These are phyloP conservation scores for Gelatoporia subvermispora DNA, from an alignment of 768 basidiomycete species.

Conservation along the genomic window DNA sequence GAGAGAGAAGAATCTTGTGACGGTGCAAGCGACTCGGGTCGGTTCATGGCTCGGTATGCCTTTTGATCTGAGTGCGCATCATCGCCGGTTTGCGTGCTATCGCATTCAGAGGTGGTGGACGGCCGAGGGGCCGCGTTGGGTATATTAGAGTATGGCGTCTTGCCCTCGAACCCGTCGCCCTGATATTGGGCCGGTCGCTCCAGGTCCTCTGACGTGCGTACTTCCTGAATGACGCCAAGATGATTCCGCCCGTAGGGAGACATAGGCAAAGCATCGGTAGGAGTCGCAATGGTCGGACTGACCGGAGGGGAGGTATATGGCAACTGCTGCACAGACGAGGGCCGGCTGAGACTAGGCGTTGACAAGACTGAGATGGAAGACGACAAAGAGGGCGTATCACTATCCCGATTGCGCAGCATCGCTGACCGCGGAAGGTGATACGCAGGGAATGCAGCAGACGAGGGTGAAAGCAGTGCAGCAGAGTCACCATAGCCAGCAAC, in stretches of 20 bases:
- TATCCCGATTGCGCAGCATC: constrained; percentile 31
- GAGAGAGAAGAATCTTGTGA: too few species aligned
- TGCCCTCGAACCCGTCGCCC: background rate
- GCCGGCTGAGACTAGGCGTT: constrained; percentile 22
- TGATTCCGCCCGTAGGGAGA: constrained; percentile 10
- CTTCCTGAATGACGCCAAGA: constrained; percentile 38
- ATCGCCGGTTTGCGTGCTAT: background rate
- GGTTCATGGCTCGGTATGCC: too few species aligned
- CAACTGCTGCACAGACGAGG: constrained; percentile 26
- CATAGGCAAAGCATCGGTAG: constrained; percentile 23
- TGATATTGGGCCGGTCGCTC: constrained; percentile 2
- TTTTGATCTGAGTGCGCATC: too few species aligned
- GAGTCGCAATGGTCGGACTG: constrained; percentile 30
- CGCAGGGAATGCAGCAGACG: constrained; percentile 12
- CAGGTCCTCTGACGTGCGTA: constrained; percentile 14
- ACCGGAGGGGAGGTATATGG: constrained; percentile 25
- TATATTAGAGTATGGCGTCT: background rate
- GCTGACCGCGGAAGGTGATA: constrained; percentile 32
- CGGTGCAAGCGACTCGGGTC: too few species aligned
- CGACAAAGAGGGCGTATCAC: constrained; percentile 44
- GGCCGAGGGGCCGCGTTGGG: background rate
- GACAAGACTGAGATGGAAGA: constrained; percentile 24
- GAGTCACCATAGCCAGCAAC: constrained; percentile 26
- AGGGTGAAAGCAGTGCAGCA: constrained; percentile 15
- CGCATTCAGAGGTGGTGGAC: background rate